Evolutionary conservation across 345 rosid species (phyloP), one percentile per base, ranked within the genome.

Genomic region (Melastoma malabathricum): DNA sequence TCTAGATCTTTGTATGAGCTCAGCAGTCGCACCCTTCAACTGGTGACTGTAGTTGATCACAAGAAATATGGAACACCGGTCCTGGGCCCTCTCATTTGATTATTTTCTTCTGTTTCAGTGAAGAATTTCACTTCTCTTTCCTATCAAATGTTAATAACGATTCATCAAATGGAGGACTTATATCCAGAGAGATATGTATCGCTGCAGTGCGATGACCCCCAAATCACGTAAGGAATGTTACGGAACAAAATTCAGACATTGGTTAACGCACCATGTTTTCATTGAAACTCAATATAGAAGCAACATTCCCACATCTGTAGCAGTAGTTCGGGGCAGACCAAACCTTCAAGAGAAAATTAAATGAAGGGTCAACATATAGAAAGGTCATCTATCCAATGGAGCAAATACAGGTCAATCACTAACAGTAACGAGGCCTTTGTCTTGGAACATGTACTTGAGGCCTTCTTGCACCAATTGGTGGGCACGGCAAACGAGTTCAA

Each of bases 301-400:
- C 99, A 46, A 93, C 99, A 64, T 93, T 93, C 59, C 99, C 97
- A 72, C 99, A 93, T 13, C 99, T 95, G 61, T 93, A 93, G 70
- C 99, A 93, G 64, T 93, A 93, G 66, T 93, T 93, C 39, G 99
- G 99, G 0, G 99, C 99, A 64, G 97, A 93, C 99, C 99, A 93
- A 49, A 93, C 99, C 99, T 93, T 67, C 45, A 69, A 64, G 59
- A 51, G 41, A 44, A 49, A 63, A 34, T 34, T 9, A 34, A 34
- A 34, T 34, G 41, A 2, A 10, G 41, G 6, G 12, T 12, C 41
- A 12, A 34, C 12, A 34, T 9, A 34, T 34, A 12, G 9, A 34
- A 34, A 34, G 10, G 41, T 6, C 41, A 34, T 34, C 12, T 34
- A 34, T 34, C 41, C 10, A 34, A 34, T 34, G 12, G 41, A 34